Conservation (phyloP, 192 early-diverging fungal genomes). For the Linderina pennispora region DNA sequence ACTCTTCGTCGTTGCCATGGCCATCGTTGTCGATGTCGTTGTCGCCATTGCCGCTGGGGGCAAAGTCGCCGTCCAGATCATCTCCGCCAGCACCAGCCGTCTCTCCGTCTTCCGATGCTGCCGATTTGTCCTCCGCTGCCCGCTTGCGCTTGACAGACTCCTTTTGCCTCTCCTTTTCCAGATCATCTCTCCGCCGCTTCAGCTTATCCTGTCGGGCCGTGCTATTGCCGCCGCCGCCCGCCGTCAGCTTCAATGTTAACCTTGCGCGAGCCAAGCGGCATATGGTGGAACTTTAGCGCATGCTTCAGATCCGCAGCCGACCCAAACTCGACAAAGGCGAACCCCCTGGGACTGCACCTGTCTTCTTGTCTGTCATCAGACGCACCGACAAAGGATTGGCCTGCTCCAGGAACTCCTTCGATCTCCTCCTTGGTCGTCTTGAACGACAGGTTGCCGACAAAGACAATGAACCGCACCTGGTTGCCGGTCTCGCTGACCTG, state of each 20-base stretch:
- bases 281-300: constrained; percentile 60
- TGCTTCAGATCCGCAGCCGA: constrained; percentile 50
- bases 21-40: neutral
- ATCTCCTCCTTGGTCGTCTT: constrained; percentile 58
- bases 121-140: constrained; percentile 1
- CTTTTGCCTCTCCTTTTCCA: constrained; percentile 34
- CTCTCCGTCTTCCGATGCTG: neutral
- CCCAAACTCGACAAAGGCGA: constrained; percentile 66
- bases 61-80: neutral
- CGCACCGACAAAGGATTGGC: constrained; percentile 57
- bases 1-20: constrained; percentile 9
- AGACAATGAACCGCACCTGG: constrained; percentile 47
- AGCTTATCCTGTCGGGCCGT: constrained; percentile 29
- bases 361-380: constrained; percentile 61
- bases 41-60: neutral
- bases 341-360: constrained; percentile 66
- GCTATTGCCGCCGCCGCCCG: constrained; percentile 65
- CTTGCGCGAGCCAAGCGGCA: constrained; percentile 53
- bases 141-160: constrained; percentile 15
- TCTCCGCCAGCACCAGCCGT: neutral
- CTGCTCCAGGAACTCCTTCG: constrained; percentile 51
- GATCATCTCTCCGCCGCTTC: constrained; percentile 23
- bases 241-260: constrained; percentile 72
- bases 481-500: constrained; percentile 13
- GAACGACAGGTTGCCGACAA: constrained; percentile 63